These are phyloP conservation scores for Podospora sp. DNA, from an alignment of 495 filamentous ascomycete genomes.

Conservation along the genomic window DNA sequence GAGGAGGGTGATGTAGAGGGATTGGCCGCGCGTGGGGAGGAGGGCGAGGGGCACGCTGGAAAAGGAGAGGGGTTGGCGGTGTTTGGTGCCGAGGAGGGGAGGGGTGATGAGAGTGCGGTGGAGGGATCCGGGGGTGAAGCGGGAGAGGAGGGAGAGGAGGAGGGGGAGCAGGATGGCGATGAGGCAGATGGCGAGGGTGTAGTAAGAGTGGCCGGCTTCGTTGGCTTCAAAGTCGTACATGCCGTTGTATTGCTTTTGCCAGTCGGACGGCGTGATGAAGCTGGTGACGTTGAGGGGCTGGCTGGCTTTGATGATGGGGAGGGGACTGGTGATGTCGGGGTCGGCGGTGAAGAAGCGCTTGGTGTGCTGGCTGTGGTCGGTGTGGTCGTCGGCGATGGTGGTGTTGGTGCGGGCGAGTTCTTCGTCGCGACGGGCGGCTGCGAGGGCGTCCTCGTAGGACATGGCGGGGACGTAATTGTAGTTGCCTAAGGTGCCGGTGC, in stretches of 20 bases:
- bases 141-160: slow-evolving; percentile 23
- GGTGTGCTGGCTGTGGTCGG: slow-evolving; percentile 16
- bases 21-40: slow-evolving; percentile 40
- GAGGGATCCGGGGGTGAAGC: slow-evolving; percentile 14
- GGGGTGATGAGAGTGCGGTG: slow-evolving; percentile 33
- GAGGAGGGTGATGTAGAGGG: slow-evolving; percentile 37
- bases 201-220: slow-evolving; percentile 24
- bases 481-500: slow-evolving; percentile 26
- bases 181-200: slow-evolving; percentile 22
- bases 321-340: slow-evolving; percentile 21
- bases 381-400: background rate
- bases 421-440: slow-evolving; percentile 17
- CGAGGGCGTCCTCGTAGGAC: slow-evolving; percentile 19
- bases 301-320: slow-evolving; percentile 24
- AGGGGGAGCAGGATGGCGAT: slow-evolving; percentile 26
- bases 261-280: slow-evolving; percentile 26
- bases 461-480: slow-evolving; percentile 17
- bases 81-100: slow-evolving; percentile 28
- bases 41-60: slow-evolving; percentile 22
- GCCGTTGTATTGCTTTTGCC: slow-evolving; percentile 29
- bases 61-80: slow-evolving; percentile 20
- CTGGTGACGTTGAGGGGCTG: slow-evolving; percentile 23
- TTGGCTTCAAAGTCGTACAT: slow-evolving; percentile 27
- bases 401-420: background rate
- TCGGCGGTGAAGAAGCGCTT: slow-evolving; percentile 1